Evolutionary conservation across 2,329 filamentous ascomycete genomes (phyloP).

Genomic region (Acarospora socialis): DNA sequence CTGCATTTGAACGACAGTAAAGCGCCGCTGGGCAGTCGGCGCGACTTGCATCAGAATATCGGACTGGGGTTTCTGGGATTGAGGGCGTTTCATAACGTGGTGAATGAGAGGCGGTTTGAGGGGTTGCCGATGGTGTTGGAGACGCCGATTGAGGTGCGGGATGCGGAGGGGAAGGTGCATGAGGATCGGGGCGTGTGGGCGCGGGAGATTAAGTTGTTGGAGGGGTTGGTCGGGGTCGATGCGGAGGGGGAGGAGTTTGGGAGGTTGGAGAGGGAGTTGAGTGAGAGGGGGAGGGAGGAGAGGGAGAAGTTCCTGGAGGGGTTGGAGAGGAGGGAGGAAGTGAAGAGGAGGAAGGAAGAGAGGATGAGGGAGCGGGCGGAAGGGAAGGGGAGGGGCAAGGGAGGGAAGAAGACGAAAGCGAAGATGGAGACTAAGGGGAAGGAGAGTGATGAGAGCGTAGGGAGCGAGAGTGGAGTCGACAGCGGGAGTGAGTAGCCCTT

Average conservation of each 20-base stretch:
- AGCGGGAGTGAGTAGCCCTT: too few relatives aligned
- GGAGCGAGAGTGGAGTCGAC: too few relatives aligned
- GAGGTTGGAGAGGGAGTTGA: slow-evolving; percentile 48
- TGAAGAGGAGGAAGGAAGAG: slow-evolving; percentile 36
- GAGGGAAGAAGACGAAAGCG: slow-evolving; percentile 23
- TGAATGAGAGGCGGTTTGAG: slow-evolving; percentile 67
- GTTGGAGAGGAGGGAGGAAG: slow-evolving; percentile 58
- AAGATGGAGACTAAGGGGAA: slow-evolving; percentile 26
- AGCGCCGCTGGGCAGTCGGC: slow-evolving; percentile 64
- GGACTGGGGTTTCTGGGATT: slow-evolving; percentile 88
- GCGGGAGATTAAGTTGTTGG: slow-evolving; percentile 84
- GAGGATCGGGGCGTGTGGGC: slow-evolving; percentile 83
- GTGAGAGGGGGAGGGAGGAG: slow-evolving; percentile 54
- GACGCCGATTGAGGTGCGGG: slow-evolving; percentile 73
- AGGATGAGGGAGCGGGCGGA: slow-evolving; percentile 31
- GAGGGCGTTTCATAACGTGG: slow-evolving; percentile 75
- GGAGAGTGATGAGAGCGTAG: slow-evolving; percentile 19
- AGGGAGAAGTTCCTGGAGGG: slow-evolving; percentile 63
- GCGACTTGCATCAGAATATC: slow-evolving; percentile 91
- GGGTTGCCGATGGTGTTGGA: slow-evolving; percentile 84
- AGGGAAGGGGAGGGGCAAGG: slow-evolving; percentile 24
- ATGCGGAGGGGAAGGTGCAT: slow-evolving; percentile 19
- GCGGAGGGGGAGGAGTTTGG: slow-evolving; percentile 58
- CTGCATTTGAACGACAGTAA: slow-evolving; percentile 95
- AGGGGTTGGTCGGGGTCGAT: slow-evolving; percentile 76